Base-by-base conservation (phyloP, 257 asterid species). In the Solanum sitiens region DNA sequence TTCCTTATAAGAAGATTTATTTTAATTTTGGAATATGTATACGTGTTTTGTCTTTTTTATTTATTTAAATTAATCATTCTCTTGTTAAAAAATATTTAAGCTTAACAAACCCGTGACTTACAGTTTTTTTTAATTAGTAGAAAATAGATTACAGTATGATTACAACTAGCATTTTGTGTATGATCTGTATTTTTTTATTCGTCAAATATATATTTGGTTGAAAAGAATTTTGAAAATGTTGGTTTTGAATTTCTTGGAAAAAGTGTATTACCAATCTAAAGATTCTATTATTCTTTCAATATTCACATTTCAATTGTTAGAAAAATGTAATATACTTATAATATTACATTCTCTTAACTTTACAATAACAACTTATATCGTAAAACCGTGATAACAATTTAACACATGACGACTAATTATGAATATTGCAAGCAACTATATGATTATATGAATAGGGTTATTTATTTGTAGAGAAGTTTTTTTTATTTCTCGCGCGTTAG, bases 171-270 rank as follows among this genome's bases (percentile, higher is more conserved):
- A 85, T 67, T 85, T 67, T 1, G 42, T 39, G 42, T 85, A 37
- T 37, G 53, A 74, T 74, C 2, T 37, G 83, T 74, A 25, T 37
- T 20, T 9, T 27, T 32, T 4, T 37, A 23, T 33, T 32, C 21
- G 10, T 7, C 42, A 37, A n/a, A n/a, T 23, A 32, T 15, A 21
- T 63, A 37, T 47, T 30, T 47, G 40, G 67, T 61, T 39, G 40
- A 70, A 25, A 14, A 67, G 87, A 42, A 39, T 85, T 18, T 85
- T 15, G 20, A 67, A 85, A 42, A 15, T 85, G 80, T 85, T 39
- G 80, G 82, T 40, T 13, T 33, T 85, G 42, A 85, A 67, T 85
- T 85, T 67, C 87, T 45, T 85, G 77, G 87, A 85, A 85, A 85
- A 27, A 10, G 87, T 67, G 45, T 63, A 67, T 67, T 85, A 12